Conservation (phyloP, 768 basidiomycete species). For the Trametes meyenii region DNA sequence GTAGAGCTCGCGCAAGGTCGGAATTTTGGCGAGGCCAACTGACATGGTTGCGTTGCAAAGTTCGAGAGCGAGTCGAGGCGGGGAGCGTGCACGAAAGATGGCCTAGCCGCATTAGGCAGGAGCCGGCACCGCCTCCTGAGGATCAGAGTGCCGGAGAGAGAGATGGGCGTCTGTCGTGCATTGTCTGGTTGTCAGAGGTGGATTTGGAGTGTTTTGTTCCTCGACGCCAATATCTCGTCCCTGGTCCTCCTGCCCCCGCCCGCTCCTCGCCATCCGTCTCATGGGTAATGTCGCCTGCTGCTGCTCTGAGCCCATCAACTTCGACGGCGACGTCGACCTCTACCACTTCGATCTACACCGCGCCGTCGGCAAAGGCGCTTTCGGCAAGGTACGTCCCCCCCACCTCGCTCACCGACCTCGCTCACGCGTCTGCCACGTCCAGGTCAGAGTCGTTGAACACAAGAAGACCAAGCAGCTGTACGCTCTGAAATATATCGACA, state of each 20-base stretch:
- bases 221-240: constrained; percentile 23
- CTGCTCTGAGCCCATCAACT: constrained; percentile 52
- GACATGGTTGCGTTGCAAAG: constrained; percentile 23
- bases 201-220: constrained; percentile 34
- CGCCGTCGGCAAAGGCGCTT: constrained; percentile 95
- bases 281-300: constrained; percentile 36
- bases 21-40: constrained; percentile 50
- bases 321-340: constrained; percentile 70
- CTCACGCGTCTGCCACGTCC: constrained; percentile 6
- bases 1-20: constrained; percentile 60
- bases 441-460: constrained; percentile 98
- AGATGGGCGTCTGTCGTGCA: constrained; percentile 13
- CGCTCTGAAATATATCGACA: constrained; percentile 98
- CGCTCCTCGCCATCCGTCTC: constrained; percentile 18
- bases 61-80: background rate
- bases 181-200: background rate
- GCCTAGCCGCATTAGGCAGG: background rate
- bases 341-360: constrained; percentile 97
- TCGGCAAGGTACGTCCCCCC: constrained; percentile 84
- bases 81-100: background rate
- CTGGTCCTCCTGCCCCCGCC: constrained; percentile 16
- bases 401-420: background rate
- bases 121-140: constrained; percentile 2
- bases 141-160: background rate
- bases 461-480: constrained; percentile 90